Percentiles rank a stretch among this genome's conserved stretches.
phyloP scores from a whole-genome alignment of 1,284 basidiomycete genomes.

The Pyrrhoderma lamaoense region DNA sequence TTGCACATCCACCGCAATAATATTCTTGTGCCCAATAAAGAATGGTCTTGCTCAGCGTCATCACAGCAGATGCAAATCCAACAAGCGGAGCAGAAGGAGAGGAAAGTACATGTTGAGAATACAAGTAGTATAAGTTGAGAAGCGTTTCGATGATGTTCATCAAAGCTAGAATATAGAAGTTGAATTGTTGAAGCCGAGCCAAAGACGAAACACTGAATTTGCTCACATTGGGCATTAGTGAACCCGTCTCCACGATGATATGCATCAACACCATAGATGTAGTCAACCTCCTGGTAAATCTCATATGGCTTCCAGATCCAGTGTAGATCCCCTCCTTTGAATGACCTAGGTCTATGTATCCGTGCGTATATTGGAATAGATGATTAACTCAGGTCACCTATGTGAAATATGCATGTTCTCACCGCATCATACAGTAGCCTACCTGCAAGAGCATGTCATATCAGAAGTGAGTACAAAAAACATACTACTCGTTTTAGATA shows the following conservation, averaged over 20 bases:
- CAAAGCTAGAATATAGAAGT: constrained; percentile 34
- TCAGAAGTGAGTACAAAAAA: too few species aligned
- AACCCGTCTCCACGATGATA: constrained; percentile 68
- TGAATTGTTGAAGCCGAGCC: constrained; percentile 24
- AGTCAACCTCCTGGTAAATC: constrained; percentile 69
- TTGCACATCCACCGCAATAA: constrained; percentile 61
- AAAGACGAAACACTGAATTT: not conserved
- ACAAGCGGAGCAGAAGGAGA: constrained; percentile 64
- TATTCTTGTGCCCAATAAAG: constrained; percentile 80
- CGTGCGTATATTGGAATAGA: not conserved
- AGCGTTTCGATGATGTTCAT: constrained; percentile 77
- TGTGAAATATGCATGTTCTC: not conserved
- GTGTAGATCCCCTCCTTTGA: constrained; percentile 76
- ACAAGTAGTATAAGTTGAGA: constrained; percentile 72
- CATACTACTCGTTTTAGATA: too few species aligned
- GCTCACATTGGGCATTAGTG: constrained; percentile 77
- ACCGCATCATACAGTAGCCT: constrained; percentile 67
- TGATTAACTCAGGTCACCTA: constrained; percentile 1
- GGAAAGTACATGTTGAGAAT: constrained; percentile 54
- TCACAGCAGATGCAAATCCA: constrained; percentile 62
- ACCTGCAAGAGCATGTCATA: too few species aligned
- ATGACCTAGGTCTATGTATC: constrained; percentile 58
- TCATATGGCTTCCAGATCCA: constrained; percentile 86
- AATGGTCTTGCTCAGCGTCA: constrained; percentile 81
- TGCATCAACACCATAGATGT: constrained; percentile 67